Percentiles rank a stretch among this genome's conserved stretches.
These are phyloP conservation scores for Musa itinerans DNA, from an alignment of 176 grass and related monocot genomes.

Conservation along the genomic window DNA sequence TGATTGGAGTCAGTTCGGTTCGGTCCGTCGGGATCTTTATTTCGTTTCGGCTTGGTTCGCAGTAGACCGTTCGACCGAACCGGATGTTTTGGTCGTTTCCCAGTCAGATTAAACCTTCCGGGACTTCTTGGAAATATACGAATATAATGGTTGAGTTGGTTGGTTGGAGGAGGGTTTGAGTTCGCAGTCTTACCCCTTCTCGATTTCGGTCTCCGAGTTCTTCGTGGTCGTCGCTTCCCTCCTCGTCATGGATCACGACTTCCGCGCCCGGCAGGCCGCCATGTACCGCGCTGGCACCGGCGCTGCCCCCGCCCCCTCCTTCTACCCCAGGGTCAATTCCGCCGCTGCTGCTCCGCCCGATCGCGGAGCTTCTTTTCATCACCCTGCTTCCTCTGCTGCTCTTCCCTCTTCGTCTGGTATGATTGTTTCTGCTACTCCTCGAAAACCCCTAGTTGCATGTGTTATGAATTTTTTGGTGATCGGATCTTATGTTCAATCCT, in stretches of 20 bases:
- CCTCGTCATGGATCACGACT: background rate
- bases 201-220: background rate
- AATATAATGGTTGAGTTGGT: no score
- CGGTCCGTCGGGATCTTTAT: no score
- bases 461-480: background rate
- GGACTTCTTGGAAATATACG: no score
- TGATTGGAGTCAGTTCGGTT: no score
- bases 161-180: background rate
- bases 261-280: background rate
- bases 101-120: no score
- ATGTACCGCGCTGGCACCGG: background rate
- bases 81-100: no score
- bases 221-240: background rate
- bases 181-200: background rate
- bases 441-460: background rate
- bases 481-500: background rate
- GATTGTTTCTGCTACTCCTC: background rate
- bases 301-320: background rate
- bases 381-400: conserved; percentile 21
- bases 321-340: conserved; percentile 22
- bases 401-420: conserved; percentile 15
- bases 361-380: conserved; percentile 9
- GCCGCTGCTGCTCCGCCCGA: conserved; percentile 1
- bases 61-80: no score
- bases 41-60: no score